Conservation (phyloP, 805 yeast genomes). For the Kodamaea jinghongensis region DNA sequence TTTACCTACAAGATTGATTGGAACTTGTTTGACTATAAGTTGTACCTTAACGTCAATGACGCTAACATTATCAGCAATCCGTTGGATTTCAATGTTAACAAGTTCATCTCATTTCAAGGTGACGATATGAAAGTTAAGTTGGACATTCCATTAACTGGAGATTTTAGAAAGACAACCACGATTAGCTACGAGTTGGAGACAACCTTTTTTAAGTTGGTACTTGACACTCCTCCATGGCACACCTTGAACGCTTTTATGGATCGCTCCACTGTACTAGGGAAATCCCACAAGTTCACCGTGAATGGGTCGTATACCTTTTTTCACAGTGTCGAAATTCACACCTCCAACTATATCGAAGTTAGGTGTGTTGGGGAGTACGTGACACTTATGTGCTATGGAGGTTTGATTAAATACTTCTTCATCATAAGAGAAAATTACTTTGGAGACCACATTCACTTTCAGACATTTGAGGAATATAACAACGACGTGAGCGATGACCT, state of each 20-base stretch:
- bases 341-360: conserved; percentile 67
- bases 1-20: conserved; percentile 60
- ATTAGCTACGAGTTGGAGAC: conserved; percentile 53
- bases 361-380: conserved; percentile 65
- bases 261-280: conserved; percentile 58
- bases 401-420: conserved; percentile 70
- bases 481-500: conserved; percentile 1
- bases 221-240: conserved; percentile 91
- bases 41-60: conserved; percentile 80
- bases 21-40: conserved; percentile 52
- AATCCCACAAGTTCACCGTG: conserved; percentile 58
- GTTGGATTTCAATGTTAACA: conserved; percentile 75
- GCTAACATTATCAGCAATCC: conserved; percentile 88
- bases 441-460: conserved; percentile 81
- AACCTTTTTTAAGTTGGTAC: conserved; percentile 55
- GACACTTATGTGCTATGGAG: conserved; percentile 74
- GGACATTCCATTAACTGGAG: conserved; percentile 57
- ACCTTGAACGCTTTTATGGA: conserved; percentile 72
- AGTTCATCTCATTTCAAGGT: conserved; percentile 73
- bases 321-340: conserved; percentile 56
- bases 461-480: conserved; percentile 81
- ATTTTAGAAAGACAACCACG: conserved; percentile 50
- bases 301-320: conserved; percentile 65
- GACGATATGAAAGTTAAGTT: conserved; percentile 46
- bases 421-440: conserved; percentile 82